A percentile compares a stretch with the other conserved stretches of the same genome.
These are phyloP conservation scores for Boletus barrowsii DNA, from an alignment of 768 basidiomycete genomes.

Conservation along the genomic window DNA sequence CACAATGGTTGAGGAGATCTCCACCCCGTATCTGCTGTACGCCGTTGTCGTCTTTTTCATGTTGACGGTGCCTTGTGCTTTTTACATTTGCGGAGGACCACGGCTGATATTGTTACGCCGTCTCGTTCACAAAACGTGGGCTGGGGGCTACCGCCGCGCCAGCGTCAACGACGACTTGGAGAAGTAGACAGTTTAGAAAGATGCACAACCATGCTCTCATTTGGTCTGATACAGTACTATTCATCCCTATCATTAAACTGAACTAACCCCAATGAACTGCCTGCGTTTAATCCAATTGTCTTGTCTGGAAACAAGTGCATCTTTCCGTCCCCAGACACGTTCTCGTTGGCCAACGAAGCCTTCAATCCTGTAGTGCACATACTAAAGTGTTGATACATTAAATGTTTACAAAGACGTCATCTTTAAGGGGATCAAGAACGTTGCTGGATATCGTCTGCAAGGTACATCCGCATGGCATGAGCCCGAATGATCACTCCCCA, in stretches of 20 bases:
- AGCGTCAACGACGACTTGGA: constrained; percentile 48
- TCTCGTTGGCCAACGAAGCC: too few relatives aligned
- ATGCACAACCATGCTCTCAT: background rate
- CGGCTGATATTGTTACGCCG: constrained; percentile 33
- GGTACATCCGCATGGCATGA: too few relatives aligned
- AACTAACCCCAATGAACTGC: background rate
- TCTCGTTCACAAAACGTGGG: constrained; percentile 35
- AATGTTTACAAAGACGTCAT: too few relatives aligned
- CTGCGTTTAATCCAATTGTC: too few relatives aligned
- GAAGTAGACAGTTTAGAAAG: constrained; percentile 33
- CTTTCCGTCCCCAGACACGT: too few relatives aligned
- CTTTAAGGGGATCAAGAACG: too few relatives aligned
- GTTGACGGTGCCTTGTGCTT: constrained; percentile 41
- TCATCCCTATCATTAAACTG: background rate
- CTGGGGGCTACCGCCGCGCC: constrained; percentile 45
- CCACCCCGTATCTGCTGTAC: constrained; percentile 14
- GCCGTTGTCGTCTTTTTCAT: constrained; percentile 33
- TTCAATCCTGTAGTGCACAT: too few relatives aligned
- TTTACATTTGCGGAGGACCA: constrained; percentile 48
- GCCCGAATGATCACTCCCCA: background rate
- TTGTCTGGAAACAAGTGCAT: too few relatives aligned
- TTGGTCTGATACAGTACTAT: background rate
- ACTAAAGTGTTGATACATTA: too few relatives aligned
- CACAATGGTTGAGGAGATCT: constrained; percentile 2
- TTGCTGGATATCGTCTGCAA: too few relatives aligned